These are phyloP conservation scores for Camellia granthamiana DNA, from an alignment of 148 eudicot species.

Conservation along the genomic window DNA sequence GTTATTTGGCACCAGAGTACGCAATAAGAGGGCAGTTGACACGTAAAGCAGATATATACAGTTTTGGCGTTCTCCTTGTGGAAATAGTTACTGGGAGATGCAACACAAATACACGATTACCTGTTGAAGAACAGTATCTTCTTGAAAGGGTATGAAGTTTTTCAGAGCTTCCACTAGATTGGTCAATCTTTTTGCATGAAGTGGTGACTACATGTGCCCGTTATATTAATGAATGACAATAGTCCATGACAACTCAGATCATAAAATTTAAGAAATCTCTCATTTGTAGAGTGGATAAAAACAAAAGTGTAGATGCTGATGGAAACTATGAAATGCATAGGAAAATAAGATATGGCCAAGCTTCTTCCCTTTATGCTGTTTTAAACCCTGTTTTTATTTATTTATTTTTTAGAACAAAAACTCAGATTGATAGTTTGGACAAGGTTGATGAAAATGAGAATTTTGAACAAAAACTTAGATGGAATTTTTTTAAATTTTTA, in stretches of 20 bases:
- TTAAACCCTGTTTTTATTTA: neutral
- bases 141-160: conserved; percentile 38
- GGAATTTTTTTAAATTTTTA: neutral
- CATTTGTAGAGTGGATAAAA: too few species aligned
- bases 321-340: neutral
- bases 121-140: conserved; percentile 42
- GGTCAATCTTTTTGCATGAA: neutral
- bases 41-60: conserved; percentile 49
- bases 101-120: conserved; percentile 40
- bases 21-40: conserved; percentile 51
- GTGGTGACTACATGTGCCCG: neutral
- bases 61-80: conserved; percentile 52
- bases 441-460: too few species aligned
- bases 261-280: neutral
- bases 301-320: neutral
- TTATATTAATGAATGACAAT: neutral
- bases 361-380: neutral
- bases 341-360: neutral
- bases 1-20: conserved; percentile 57
- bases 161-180: neutral
- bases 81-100: conserved; percentile 51
- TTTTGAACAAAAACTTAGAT: neutral
- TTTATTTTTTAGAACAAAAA: neutral
- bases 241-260: neutral
- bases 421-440: neutral